Percentiles rank a stretch among this genome's conserved stretches.
phyloP scores from a whole-genome alignment of 441 rosid species.

The Brassica hybrid region DNA sequence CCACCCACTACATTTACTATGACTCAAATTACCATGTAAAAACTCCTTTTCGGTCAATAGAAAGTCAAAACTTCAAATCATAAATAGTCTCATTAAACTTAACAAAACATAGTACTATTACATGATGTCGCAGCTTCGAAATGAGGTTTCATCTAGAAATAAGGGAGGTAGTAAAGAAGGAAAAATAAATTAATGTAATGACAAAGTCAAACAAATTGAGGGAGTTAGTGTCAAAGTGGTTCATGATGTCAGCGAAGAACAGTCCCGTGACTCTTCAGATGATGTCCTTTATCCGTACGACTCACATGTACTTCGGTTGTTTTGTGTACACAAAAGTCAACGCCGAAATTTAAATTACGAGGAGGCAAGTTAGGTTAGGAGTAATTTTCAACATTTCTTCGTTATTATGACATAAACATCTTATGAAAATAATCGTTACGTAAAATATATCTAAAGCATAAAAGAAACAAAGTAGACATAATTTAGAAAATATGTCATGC shows the following conservation, averaged over 20 bases:
- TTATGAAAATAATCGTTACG: neutral
- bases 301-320: constrained; percentile 41
- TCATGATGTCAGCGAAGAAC: constrained; percentile 29
- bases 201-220: constrained; percentile 38
- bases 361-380: constrained; percentile 29
- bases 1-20: constrained; percentile 9
- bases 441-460: neutral
- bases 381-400: constrained; percentile 8
- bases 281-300: constrained; percentile 40
- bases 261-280: constrained; percentile 19
- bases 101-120: constrained; percentile 10
- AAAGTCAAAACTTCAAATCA: neutral
- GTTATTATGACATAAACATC: constrained; percentile 19
- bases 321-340: constrained; percentile 22
- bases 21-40: neutral
- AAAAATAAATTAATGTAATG: constrained; percentile 2
- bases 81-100: neutral
- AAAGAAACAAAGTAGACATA: neutral
- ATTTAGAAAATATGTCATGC: neutral
- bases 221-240: constrained; percentile 26
- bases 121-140: constrained; percentile 1
- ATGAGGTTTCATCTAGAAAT: constrained; percentile 13
- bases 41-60: neutral
- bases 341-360: constrained; percentile 17
- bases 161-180: constrained; percentile 7